A percentile compares a stretch with the other conserved stretches of the same genome.
phyloP scores from a whole-genome alignment of 129 eudicot genomes.

The Ambrosia artemisiifolia region DNA sequence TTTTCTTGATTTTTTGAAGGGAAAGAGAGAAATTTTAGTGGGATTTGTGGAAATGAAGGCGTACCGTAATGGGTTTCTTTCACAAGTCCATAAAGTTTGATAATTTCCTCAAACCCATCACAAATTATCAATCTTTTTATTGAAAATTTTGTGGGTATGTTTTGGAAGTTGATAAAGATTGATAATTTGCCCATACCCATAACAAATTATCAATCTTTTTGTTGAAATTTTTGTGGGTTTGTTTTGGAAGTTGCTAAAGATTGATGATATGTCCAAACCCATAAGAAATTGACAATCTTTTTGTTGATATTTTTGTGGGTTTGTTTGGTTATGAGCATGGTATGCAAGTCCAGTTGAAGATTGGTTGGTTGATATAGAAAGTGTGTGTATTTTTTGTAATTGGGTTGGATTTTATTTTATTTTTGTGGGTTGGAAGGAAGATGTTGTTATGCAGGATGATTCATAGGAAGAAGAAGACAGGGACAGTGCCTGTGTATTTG shows the following conservation, averaged over 20 bases:
- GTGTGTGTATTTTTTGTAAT: neutral
- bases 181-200: neutral
- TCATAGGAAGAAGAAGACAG: slow-evolving; percentile 62
- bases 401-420: slow-evolving; percentile 4
- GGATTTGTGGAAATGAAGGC: slow-evolving; percentile 26
- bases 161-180: slow-evolving; percentile 11
- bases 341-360: neutral
- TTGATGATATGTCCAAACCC: neutral
- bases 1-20: neutral
- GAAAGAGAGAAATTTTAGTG: slow-evolving; percentile 16
- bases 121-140: slow-evolving; percentile 13
- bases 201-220: slow-evolving; percentile 1
- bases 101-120: neutral
- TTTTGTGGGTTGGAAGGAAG: neutral
- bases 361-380: neutral
- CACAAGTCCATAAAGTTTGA: slow-evolving; percentile 13
- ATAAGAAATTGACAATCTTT: slow-evolving; percentile 5
- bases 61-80: slow-evolving; percentile 10
- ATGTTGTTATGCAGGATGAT: slow-evolving; percentile 66
- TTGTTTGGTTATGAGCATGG: slow-evolving; percentile 1
- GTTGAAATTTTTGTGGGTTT: slow-evolving; percentile 22
- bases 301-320: slow-evolving; percentile 14
- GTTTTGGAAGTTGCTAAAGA: slow-evolving; percentile 7
- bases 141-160: slow-evolving; percentile 28
- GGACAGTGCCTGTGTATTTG: slow-evolving; percentile 72